phyloP scores from a whole-genome alignment of 495 filamentous ascomycete species.

The Neurospora sp. region DNA sequence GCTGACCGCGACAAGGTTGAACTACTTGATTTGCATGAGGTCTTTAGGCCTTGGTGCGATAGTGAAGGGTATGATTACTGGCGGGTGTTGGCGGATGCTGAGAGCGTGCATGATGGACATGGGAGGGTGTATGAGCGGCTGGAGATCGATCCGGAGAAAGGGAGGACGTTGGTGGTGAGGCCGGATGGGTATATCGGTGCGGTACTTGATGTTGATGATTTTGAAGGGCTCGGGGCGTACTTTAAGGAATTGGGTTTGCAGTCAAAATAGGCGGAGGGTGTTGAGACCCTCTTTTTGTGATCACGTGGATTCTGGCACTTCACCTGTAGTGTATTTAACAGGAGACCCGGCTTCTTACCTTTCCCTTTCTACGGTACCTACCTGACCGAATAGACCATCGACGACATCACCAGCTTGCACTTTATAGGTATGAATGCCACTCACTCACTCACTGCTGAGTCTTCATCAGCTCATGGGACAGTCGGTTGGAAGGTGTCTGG shows the following conservation, averaged over 20 bases:
- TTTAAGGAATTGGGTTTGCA: constrained; percentile 9
- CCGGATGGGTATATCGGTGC: constrained; percentile 59
- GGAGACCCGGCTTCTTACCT: no score
- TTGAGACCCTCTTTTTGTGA: background rate
- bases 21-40: constrained; percentile 41
- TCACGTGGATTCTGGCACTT: no score
- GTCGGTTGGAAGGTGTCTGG: background rate
- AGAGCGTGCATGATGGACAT: constrained; percentile 44
- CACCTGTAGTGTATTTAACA: no score
- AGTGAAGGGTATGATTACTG: constrained; percentile 51
- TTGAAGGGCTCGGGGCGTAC: constrained; percentile 5
- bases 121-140: constrained; percentile 52
- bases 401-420: background rate
- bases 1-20: constrained; percentile 37
- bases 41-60: constrained; percentile 46
- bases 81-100: constrained; percentile 53
- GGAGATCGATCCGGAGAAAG: constrained; percentile 47
- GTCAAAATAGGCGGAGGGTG: background rate
- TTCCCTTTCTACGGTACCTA: background rate
- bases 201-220: constrained; percentile 37
- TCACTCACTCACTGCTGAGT: background rate
- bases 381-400: background rate
- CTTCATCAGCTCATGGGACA: background rate
- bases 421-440: background rate
- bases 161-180: constrained; percentile 39